Evolutionary conservation across 2,329 filamentous ascomycete species (phyloP).

Genomic region (Fusarium verrucosum): DNA sequence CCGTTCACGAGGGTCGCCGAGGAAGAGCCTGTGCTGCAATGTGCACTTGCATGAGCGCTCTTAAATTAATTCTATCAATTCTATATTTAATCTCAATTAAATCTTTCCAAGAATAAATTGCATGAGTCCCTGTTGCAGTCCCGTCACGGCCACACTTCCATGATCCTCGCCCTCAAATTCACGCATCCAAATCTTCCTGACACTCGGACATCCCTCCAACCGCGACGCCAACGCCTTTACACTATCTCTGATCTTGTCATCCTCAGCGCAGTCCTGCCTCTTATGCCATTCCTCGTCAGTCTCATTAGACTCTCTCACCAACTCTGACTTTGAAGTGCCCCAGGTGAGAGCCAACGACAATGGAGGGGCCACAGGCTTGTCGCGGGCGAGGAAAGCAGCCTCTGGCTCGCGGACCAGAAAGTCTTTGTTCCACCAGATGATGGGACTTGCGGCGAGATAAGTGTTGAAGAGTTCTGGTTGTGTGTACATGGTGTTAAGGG

Average conservation of each 20-base stretch:
- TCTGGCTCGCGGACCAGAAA: slow-evolving; percentile 51
- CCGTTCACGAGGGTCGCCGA: rapidly evolving
- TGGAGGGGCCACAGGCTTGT: slow-evolving; percentile 20
- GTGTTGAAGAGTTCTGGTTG: slow-evolving; percentile 54
- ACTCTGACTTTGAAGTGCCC: slow-evolving; percentile 45
- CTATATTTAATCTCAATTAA: background rate
- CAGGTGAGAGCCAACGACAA: slow-evolving; percentile 50
- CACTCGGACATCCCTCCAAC: slow-evolving; percentile 23
- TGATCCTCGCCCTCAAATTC: slow-evolving; percentile 44
- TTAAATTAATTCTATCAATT: background rate
- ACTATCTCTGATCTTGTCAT: slow-evolving; percentile 36
- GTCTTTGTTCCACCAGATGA: slow-evolving; percentile 58
- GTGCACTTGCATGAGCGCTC: background rate
- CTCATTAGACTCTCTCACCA: slow-evolving; percentile 44
- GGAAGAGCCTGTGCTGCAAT: background rate
- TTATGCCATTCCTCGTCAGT: slow-evolving; percentile 45
- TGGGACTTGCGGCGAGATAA: slow-evolving; percentile 57
- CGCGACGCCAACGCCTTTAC: slow-evolving; percentile 32
- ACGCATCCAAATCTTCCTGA: slow-evolving; percentile 35
- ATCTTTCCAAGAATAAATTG: slow-evolving; percentile 35
- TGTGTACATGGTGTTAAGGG: slow-evolving; percentile 55
- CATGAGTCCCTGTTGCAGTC: slow-evolving; percentile 37
- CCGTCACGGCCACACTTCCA: slow-evolving; percentile 36
- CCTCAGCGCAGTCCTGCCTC: slow-evolving; percentile 40
- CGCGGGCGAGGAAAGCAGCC: slow-evolving; percentile 36